Conservation (phyloP, 768 basidiomycete species). For the Leccinum uliginosum region DNA sequence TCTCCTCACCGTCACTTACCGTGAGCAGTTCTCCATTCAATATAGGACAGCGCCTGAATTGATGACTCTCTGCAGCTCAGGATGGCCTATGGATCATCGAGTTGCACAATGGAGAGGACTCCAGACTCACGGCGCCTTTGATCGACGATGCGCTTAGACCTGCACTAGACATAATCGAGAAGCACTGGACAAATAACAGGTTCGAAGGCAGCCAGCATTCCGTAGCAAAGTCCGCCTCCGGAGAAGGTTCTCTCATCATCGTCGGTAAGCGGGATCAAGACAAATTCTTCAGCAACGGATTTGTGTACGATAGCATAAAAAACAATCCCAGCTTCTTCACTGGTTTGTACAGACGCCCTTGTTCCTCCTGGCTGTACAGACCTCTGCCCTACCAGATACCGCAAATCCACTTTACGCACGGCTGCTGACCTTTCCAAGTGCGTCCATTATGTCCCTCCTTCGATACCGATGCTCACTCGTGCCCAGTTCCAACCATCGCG, state of each 20-base stretch:
- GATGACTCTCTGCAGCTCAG: constrained; percentile 30
- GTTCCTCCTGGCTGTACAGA: background rate
- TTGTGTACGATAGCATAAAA: constrained; percentile 54
- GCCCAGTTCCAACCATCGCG: constrained; percentile 70
- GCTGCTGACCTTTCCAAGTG: constrained; percentile 74
- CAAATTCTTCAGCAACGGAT: constrained; percentile 88
- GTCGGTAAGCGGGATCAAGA: constrained; percentile 72
- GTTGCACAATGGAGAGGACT: constrained; percentile 75
- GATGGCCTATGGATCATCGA: constrained; percentile 71
- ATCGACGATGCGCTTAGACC: constrained; percentile 60
- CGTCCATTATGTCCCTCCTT: constrained; percentile 20
- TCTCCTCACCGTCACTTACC: constrained; percentile 64
- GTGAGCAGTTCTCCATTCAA: constrained; percentile 33
- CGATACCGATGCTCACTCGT: constrained; percentile 2
- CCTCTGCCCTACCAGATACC: constrained; percentile 42
- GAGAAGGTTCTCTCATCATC: constrained; percentile 70
- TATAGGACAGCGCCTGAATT: background rate
- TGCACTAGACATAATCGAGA: constrained; percentile 69
- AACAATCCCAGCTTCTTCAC: constrained; percentile 61
- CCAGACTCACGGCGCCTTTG: constrained; percentile 56
- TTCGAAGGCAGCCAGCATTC: constrained; percentile 40
- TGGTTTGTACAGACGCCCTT: constrained; percentile 35
- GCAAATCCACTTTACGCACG: constrained; percentile 71
- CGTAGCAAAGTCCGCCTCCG: constrained; percentile 30
- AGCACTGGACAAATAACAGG: constrained; percentile 61